Conservation (phyloP, 2,329 filamentous ascomycete genomes). For the Raffaelea ambrosiae region DNA sequence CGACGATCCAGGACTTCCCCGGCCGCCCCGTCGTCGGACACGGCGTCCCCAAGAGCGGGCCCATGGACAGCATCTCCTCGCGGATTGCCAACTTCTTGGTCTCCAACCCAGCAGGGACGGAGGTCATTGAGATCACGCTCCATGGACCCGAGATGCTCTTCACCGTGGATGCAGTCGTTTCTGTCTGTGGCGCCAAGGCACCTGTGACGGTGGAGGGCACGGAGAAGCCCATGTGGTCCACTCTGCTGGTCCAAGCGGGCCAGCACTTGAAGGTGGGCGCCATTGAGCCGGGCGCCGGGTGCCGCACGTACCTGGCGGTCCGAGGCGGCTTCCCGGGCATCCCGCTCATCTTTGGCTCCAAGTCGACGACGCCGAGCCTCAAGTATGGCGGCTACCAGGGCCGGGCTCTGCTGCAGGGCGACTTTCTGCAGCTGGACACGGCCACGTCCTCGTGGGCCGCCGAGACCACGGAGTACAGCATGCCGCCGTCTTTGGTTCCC, state of each 20-base stretch:
- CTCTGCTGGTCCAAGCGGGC: slow-evolving; percentile 29
- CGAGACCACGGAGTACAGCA: not conserved
- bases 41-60: slow-evolving; percentile 50
- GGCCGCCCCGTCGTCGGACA: slow-evolving; percentile 47
- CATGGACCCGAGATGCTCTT: slow-evolving; percentile 51
- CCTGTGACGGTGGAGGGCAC: slow-evolving; percentile 40
- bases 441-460: not conserved
- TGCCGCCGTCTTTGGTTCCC: not conserved
- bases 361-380: slow-evolving; percentile 46
- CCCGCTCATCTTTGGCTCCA: slow-evolving; percentile 48
- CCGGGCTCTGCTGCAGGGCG: slow-evolving; percentile 42
- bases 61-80: slow-evolving; percentile 53
- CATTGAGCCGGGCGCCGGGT: slow-evolving; percentile 15
- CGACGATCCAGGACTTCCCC: slow-evolving; percentile 34
- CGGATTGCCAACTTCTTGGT: slow-evolving; percentile 51
- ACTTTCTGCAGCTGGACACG: slow-evolving; percentile 36
- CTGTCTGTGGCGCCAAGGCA: slow-evolving; percentile 48
- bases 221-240: slow-evolving; percentile 44
- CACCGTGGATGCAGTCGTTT: slow-evolving; percentile 41
- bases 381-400: slow-evolving; percentile 51
- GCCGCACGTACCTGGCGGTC: slow-evolving; percentile 50
- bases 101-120: slow-evolving; percentile 41
- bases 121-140: slow-evolving; percentile 52
- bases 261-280: not conserved
- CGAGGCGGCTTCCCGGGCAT: slow-evolving; percentile 29